A percentile compares a stretch with the other conserved stretches of the same genome.
Conservation (phyloP, 108 stramenopile species). For the Stephanodiscus minutulus region DNA sequence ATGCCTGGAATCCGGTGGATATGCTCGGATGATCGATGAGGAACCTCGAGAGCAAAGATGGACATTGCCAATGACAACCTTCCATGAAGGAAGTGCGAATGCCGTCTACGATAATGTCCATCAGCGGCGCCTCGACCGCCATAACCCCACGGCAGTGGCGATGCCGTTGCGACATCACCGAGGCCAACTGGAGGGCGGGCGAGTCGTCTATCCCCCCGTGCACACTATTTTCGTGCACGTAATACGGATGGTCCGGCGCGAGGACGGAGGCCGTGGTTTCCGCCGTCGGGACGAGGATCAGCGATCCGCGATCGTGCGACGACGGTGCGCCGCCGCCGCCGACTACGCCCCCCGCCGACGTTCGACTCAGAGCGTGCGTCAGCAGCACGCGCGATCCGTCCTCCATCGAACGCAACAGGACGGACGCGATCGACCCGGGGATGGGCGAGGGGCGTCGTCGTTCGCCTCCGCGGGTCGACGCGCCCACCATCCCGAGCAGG, state of each 20-base stretch:
- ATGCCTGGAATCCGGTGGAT: slow-evolving; percentile 23
- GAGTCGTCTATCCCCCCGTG: background rate
- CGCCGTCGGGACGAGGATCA: slow-evolving; percentile 36
- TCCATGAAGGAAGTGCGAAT: slow-evolving; percentile 32
- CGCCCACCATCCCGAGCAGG: slow-evolving; percentile 29
- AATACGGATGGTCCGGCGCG: slow-evolving; percentile 43
- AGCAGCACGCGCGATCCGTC: slow-evolving; percentile 34
- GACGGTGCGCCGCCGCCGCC: too few relatives aligned
- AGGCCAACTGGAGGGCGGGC: slow-evolving; percentile 26
- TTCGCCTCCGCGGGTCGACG: slow-evolving; percentile 6
- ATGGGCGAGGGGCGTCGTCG: background rate
- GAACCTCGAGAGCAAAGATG: slow-evolving; percentile 31
- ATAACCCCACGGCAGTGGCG: slow-evolving; percentile 27
- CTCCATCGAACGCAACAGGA: slow-evolving; percentile 39
- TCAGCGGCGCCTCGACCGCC: slow-evolving; percentile 36
- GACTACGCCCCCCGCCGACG: background rate
- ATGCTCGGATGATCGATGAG: slow-evolving; percentile 34
- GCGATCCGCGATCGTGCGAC: slow-evolving; percentile 25
- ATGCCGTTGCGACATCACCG: slow-evolving; percentile 36
- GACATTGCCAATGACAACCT: slow-evolving; percentile 37
- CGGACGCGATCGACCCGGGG: slow-evolving; percentile 29
- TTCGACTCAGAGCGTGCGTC: slow-evolving; percentile 30
- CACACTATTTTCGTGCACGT: background rate
- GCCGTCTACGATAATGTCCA: slow-evolving; percentile 45
- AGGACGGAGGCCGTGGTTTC: slow-evolving; percentile 35